Base-by-base conservation (phyloP, 176 grass and related monocot genomes). In the Zea luxurians region DNA sequence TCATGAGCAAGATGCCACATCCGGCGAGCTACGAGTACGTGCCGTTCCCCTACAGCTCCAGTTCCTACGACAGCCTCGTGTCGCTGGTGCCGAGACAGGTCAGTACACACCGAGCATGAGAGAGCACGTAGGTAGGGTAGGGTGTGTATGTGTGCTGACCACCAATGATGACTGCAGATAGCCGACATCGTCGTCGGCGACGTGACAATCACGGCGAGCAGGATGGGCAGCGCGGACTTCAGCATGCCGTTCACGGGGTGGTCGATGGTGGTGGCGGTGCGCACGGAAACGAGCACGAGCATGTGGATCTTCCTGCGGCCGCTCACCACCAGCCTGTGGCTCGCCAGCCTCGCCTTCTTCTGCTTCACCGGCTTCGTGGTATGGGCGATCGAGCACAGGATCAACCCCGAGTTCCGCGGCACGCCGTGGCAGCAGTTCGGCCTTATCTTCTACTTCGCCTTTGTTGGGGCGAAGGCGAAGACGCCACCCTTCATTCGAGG, bases 241-340 rank as follows among this genome's bases (percentile, higher is more conserved):
- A 94, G 89, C 7, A 78, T 98, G 91, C 95, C 91, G 17, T 98
- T 85, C 75, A 90, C 91, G 0, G 95, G 95, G 48, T 93, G 93
- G 87, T 84, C 89, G 11, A 98, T 94, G 89, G 61, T 98, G 59
- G 95, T 90, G 53, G 77, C 87, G 10, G 74, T 88, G 54, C 16
- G 48, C 37, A 41, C 7, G 61, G 83, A 88, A 61, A 74, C 77
- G 13, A 75, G 73, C 66, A 64, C 69, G 10, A 85, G 66, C 74
- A 87, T 88, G 77, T 98, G 95, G 95, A 98, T 98, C 74, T 98
- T 98, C 85, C 74, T 98, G 62, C 44, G 74, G 55, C 95, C 95
- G 37, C 82, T 94, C 47, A 85, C 91, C 4, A 37, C 54, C 20
- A 66, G 78, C 42, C 91, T 98, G 61, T 98, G 95, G 95, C 78